A percentile compares a stretch with the other conserved stretches of the same genome.
These are phyloP conservation scores for Sordariomycetes sp. DNA, from an alignment of 2,329 filamentous ascomycete species.

Conservation along the genomic window DNA sequence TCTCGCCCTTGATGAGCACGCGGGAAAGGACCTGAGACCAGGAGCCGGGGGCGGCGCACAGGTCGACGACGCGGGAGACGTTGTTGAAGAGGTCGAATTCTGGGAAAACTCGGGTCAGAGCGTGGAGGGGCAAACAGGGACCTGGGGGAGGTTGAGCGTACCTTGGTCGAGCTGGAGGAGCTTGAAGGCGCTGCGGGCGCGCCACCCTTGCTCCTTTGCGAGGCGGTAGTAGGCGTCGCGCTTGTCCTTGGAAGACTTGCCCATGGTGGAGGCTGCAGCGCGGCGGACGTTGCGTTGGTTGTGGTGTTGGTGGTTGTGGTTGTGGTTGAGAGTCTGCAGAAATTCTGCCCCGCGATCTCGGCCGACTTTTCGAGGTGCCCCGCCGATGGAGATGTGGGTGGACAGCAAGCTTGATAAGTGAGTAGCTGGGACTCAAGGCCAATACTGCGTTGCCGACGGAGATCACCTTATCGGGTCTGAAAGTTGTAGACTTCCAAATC, in stretches of 20 bases:
- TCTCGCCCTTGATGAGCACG: constrained; percentile 87
- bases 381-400: neutral
- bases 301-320: neutral
- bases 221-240: constrained; percentile 96
- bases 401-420: neutral
- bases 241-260: constrained; percentile 98
- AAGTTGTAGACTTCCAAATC: too few species aligned
- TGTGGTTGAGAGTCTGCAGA: neutral
- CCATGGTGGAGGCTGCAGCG: constrained; percentile 53
- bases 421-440: neutral
- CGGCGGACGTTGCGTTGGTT: neutral
- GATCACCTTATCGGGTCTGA: too few species aligned
- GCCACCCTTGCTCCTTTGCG: constrained; percentile 98
- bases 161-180: constrained; percentile 87
- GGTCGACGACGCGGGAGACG: constrained; percentile 87
- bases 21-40: constrained; percentile 97
- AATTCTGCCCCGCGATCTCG: neutral
- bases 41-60: constrained; percentile 90
- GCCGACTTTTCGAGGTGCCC: neutral
- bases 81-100: constrained; percentile 91
- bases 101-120: constrained; percentile 21
- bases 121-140: neutral
- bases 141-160: constrained; percentile 12
- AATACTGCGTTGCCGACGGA: neutral
- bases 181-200: constrained; percentile 93